phyloP scores from a whole-genome alignment of 2,329 filamentous ascomycete genomes.

The Neopestalotiopsis sp. region DNA sequence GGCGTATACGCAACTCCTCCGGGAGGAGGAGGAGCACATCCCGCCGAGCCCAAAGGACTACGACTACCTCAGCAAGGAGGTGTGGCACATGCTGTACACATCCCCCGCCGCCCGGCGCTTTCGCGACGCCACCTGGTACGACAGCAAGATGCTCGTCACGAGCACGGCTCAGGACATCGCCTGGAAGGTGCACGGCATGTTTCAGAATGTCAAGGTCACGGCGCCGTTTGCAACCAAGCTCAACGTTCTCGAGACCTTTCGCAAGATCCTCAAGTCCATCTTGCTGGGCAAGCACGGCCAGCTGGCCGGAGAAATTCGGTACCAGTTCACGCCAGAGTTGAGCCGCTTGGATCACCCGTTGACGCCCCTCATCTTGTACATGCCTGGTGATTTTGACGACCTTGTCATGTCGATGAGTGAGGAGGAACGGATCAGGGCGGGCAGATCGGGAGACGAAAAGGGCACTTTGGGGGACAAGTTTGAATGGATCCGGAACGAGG shows the following conservation, averaged over 20 bases:
- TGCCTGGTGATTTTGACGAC: no score
- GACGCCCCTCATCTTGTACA: neutral
- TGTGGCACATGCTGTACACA: slow-evolving; percentile 14
- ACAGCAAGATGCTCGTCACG: neutral
- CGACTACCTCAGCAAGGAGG: slow-evolving; percentile 10
- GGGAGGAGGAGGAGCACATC: neutral
- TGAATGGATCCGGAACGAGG: slow-evolving; percentile 4
- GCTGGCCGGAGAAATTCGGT: slow-evolving; percentile 16
- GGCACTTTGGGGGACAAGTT: slow-evolving; percentile 6
- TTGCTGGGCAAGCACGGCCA: slow-evolving; percentile 13
- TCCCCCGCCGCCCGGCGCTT: neutral
- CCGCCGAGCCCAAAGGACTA: neutral
- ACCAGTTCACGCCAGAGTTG: neutral
- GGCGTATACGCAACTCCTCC: neutral
- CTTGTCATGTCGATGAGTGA: neutral
- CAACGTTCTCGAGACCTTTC: slow-evolving; percentile 22
- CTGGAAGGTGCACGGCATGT: neutral
- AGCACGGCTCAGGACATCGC: no score
- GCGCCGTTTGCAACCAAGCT: slow-evolving; percentile 19
- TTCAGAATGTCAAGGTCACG: neutral
- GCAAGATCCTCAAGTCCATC: slow-evolving; percentile 23
- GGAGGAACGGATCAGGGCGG: neutral
- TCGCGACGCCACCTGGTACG: neutral
- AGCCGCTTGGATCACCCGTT: neutral
- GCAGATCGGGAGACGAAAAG: neutral